phyloP scores from a whole-genome alignment of 2,329 filamentous ascomycete species.

The Botrytis sinoallii region DNA sequence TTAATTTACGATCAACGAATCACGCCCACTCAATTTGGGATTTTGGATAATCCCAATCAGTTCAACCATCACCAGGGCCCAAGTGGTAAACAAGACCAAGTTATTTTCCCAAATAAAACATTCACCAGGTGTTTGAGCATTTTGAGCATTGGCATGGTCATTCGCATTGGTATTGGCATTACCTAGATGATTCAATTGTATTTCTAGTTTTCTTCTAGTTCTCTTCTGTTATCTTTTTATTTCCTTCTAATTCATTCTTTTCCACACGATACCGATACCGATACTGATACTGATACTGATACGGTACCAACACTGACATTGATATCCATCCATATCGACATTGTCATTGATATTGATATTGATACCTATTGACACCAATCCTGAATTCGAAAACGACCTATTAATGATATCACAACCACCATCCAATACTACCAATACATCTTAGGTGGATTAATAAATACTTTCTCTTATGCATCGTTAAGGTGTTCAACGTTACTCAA shows the following conservation, averaged over 20 bases:
- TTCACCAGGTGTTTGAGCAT: background rate
- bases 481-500: slow-evolving; percentile 5
- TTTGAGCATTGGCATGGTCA: background rate
- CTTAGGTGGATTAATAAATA: background rate
- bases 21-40: background rate
- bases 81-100: background rate
- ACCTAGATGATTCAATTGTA: background rate
- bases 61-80: background rate
- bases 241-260: background rate
- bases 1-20: background rate
- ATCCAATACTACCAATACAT: background rate
- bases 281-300: background rate
- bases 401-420: background rate
- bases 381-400: background rate
- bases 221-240: background rate
- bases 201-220: background rate
- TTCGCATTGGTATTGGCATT: background rate
- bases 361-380: background rate
- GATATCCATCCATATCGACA: background rate
- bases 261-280: background rate
- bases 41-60: background rate
- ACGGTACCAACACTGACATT: background rate
- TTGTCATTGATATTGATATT: background rate
- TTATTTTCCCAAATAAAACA: background rate
- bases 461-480: slow-evolving; percentile 11